Evolutionary conservation across 1,284 basidiomycete species (phyloP), one percentile per base, ranked within the genome.

Genomic region (Earliella scabrosa): DNA sequence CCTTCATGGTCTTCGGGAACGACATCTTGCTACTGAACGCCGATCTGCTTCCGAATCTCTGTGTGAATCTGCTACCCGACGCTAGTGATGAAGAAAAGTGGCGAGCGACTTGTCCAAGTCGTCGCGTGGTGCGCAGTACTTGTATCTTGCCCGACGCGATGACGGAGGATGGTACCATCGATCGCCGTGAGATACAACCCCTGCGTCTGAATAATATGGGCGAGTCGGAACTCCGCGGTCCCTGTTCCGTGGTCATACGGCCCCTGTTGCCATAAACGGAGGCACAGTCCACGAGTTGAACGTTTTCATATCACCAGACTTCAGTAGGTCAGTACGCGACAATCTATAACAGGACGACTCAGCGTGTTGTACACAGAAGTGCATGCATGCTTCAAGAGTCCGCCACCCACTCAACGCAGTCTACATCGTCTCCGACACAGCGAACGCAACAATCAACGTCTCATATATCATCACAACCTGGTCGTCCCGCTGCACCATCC

Each of bases 401-500:
- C n/a, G n/a, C n/a, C n/a, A n/a, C n/a, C n/a, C n/a, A n/a, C n/a
- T n/a, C n/a, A n/a, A n/a, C n/a, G n/a, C n/a, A n/a, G n/a, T n/a
- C n/a, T n/a, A n/a, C n/a, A n/a, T n/a, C n/a, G n/a, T n/a, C n/a
- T n/a, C n/a, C 29, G 29, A 24, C 3, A 48, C 31, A 4, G 35
- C 32, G 49, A 76, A 75, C 1, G 78, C 81, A 44, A 71, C 67
- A 4, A 72, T 66, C 48, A 92, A 71, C 31, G 85, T 73, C 57
- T 86, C 79, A 67, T 93, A 94, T 26, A 93, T 75, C 56, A 92
- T 75, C 3, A 76, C 43, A 3, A 85, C 72, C 70, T 95, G 92
- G 58, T 86, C 85, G 1, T 76, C 73, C 55, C 82, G 80, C 73
- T 95, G 86, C 21, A 93, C 89, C 92, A 95, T 95, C 31, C 85